Conservation (phyloP, 345 rosid genomes). For the Boechera retrofracta region DNA sequence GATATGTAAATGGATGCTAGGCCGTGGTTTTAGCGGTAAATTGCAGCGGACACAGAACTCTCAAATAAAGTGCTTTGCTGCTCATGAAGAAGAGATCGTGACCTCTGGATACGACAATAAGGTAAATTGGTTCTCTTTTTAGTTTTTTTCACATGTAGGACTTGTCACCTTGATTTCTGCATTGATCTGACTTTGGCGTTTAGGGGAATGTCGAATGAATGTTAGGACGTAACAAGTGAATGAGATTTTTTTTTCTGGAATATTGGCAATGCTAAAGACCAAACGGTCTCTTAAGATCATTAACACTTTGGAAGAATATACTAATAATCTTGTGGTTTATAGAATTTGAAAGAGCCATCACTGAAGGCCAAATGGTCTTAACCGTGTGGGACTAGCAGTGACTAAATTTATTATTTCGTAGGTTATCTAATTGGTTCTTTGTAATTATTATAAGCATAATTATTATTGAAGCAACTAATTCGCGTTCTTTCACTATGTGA, state of each 20-base stretch:
- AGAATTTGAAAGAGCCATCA: not conserved
- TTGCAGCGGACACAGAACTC: constrained; percentile 74
- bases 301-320: not conserved
- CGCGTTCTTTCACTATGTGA: constrained; percentile 15
- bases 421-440: not conserved
- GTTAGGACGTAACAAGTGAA: not conserved
- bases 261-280: not conserved
- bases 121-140: constrained; percentile 48
- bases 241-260: not conserved
- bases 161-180: constrained; percentile 16
- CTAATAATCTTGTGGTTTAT: constrained; percentile 3
- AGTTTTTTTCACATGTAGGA: constrained; percentile 2
- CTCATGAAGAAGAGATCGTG: constrained; percentile 78
- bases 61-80: constrained; percentile 88
- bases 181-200: not conserved
- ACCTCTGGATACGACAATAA: constrained; percentile 92
- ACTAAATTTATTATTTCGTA: not conserved
- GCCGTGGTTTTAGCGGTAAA: constrained; percentile 80
- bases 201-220: not conserved
- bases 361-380: constrained; percentile 15
- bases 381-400: not conserved
- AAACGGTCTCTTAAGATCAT: not conserved
- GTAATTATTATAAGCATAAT: not conserved
- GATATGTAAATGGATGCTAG: constrained; percentile 87
- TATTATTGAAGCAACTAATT: constrained; percentile 22